Percentiles rank a stretch among this genome's conserved stretches.
These are phyloP conservation scores for Alternaria viburni DNA, from an alignment of 2,329 filamentous ascomycete genomes.

Conservation along the genomic window DNA sequence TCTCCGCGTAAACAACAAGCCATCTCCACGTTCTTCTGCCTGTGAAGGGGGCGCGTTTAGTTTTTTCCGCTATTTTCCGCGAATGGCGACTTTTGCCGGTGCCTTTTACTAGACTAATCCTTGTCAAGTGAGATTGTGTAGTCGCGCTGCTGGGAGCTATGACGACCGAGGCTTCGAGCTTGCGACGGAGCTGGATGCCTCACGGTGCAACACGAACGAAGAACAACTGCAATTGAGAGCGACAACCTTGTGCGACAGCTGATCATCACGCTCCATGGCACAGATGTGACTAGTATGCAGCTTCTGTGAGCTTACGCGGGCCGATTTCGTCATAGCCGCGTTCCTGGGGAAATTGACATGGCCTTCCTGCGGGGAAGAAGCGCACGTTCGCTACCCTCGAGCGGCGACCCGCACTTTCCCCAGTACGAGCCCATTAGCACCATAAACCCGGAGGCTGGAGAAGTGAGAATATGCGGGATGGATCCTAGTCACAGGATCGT, in stretches of 20 bases:
- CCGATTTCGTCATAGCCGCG: slow-evolving; percentile 29
- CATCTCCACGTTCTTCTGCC: slow-evolving; percentile 14
- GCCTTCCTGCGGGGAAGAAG: slow-evolving; percentile 36
- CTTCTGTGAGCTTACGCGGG: slow-evolving; percentile 5
- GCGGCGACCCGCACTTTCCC: slow-evolving; percentile 20
- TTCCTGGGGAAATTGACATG: slow-evolving; percentile 31
- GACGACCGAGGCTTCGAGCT: slow-evolving; percentile 14
- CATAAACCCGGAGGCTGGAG: slow-evolving; percentile 16
- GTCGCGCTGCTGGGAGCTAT: slow-evolving; percentile 2
- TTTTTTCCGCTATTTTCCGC: slow-evolving; percentile 34
- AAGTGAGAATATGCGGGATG: slow-evolving; percentile 15
- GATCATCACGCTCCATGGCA: not conserved
- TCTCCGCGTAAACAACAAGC: slow-evolving; percentile 29
- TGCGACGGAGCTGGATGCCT: not conserved
- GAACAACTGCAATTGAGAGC: not conserved
- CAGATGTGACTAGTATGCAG: not conserved
- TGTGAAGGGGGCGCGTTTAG: slow-evolving; percentile 17
- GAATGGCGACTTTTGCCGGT: slow-evolving; percentile 21
- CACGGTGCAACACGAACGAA: not conserved
- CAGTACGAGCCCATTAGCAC: slow-evolving; percentile 17
- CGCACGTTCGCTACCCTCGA: slow-evolving; percentile 18
- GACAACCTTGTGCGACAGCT: not conserved
- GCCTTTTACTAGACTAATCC: slow-evolving; percentile 5
- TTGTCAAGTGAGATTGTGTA: slow-evolving; percentile 6
- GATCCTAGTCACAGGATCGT: slow-evolving; percentile 28